Base-by-base conservation (phyloP, 2,329 filamentous ascomycete genomes). In the Neurospora sp. region DNA sequence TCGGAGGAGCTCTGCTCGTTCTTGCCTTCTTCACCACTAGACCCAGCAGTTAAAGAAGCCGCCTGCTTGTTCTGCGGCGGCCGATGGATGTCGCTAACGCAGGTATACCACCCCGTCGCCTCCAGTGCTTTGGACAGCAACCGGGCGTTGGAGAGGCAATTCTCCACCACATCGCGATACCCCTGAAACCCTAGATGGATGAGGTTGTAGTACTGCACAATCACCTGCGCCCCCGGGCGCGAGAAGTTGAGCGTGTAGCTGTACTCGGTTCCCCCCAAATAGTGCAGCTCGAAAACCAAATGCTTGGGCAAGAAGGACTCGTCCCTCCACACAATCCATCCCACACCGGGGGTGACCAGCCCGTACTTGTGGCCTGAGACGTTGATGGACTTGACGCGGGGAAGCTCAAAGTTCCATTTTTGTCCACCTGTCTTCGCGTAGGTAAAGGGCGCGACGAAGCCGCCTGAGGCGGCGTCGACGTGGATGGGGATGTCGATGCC, bases 171-270 rank as follows among this genome's bases (percentile, higher is more conserved):
- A 42, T 81, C 80, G 11, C 83, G 84, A 78, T 90, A 93, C 10
- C 90, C 90, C 2, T 82, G 81, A 78, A 88, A 89, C 2, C 90
- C 90, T 0, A 92, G 84, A 73, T 91, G 89, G 71, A 92, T 88
- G 13, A 92, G 81, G 74, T 92, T 91, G 79, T 88, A 92, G 78
- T 92, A 92, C 76, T 92, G 90, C 0, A 85, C 89, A 71, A 92
- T 88, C 70, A 92, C 83, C 72, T 92, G 90, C 0, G 88, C 87
- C 3, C 89, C 90, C 0, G 90, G 89, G 0, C 90, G 86, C 1
- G 89, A 91, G 80, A 92, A 92, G 79, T 92, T 92, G 23, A 92
- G 83, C 0, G 89, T 91, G 78, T 88, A 92, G 1, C 87, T 89
- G 76, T 90, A 85, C 75, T 92, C 89, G 0, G 88, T 90, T n/a